Evolutionary conservation across 768 basidiomycete genomes (phyloP).

Genomic region (Megacollybia marginata): DNA sequence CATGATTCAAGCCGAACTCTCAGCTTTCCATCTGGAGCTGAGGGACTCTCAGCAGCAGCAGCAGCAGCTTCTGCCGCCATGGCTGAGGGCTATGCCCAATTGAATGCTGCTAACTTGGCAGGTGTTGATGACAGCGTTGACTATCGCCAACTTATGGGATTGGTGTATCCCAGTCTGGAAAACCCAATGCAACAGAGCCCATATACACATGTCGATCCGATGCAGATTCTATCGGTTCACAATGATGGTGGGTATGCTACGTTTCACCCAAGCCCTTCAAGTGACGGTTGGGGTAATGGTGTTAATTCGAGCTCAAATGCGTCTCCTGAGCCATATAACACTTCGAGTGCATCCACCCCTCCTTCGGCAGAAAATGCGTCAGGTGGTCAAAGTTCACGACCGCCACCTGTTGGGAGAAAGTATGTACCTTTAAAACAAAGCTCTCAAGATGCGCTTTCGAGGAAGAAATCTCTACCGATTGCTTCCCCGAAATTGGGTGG

Average conservation of each 20-base stretch:
- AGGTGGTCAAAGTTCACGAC: constrained; percentile 16
- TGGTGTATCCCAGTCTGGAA: constrained; percentile 55
- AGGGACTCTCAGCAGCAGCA: constrained; percentile 58
- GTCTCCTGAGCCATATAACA: constrained; percentile 68
- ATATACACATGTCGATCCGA: constrained; percentile 85
- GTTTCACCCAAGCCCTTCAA: constrained; percentile 73
- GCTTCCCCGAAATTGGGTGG: constrained; percentile 19
- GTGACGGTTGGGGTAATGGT: constrained; percentile 74
- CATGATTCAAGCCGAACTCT: constrained; percentile 15
- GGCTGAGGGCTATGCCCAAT: constrained; percentile 66
- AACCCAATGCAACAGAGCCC: constrained; percentile 29
- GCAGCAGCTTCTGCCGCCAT: constrained; percentile 61
- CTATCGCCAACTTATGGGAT: constrained; percentile 59
- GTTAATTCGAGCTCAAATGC: constrained; percentile 60
- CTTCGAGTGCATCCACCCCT: constrained; percentile 66
- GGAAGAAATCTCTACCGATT: constrained; percentile 38
- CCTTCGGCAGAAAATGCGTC: constrained; percentile 52
- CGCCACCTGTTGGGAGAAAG: constrained; percentile 39
- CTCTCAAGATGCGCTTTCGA: constrained; percentile 34
- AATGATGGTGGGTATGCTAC: constrained; percentile 33
- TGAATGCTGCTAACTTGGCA: constrained; percentile 46
- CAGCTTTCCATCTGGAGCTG: constrained; percentile 16
- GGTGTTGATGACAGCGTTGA: constrained; percentile 54
- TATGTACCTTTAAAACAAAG: constrained; percentile 56
- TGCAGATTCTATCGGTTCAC: constrained; percentile 58